Percentiles rank a stretch among this genome's conserved stretches.
These are phyloP conservation scores for Hemerocallis citrina DNA, from an alignment of 106 monocot genomes.

Conservation along the genomic window DNA sequence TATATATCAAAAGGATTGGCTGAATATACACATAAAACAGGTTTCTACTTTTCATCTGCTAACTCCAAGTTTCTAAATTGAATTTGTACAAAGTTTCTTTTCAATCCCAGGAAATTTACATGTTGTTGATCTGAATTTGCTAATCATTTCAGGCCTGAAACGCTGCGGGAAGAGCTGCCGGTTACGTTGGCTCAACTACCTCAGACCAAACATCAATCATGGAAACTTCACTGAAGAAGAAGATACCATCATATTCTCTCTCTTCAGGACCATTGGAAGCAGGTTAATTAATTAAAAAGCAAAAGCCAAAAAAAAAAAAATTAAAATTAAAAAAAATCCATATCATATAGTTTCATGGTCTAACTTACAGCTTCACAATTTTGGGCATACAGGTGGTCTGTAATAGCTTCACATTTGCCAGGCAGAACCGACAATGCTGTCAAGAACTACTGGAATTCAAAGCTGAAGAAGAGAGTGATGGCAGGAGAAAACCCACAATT, in stretches of 20 bases:
- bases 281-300: slow-evolving; percentile 12
- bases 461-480: slow-evolving; percentile 48
- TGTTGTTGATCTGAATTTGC: background rate
- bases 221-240: slow-evolving; percentile 67
- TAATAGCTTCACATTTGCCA: slow-evolving; percentile 39
- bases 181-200: slow-evolving; percentile 63
- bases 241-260: slow-evolving; percentile 50
- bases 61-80: no score
- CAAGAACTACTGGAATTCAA: slow-evolving; percentile 67
- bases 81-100: no score
- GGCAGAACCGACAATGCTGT: slow-evolving; percentile 69
- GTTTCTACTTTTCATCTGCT: background rate
- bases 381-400: slow-evolving; percentile 43
- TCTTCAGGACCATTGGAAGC: slow-evolving; percentile 58
- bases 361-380: background rate
- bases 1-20: no score
- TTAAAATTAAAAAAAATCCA: no score
- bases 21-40: no score
- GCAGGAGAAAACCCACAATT: no score
- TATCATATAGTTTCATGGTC: no score
- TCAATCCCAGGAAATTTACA: background rate
- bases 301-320: no score
- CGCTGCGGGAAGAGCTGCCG: slow-evolving; percentile 79
- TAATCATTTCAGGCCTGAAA: slow-evolving; percentile 30
- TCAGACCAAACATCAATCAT: slow-evolving; percentile 60